These are phyloP conservation scores for Friedmanniomyces simplex DNA, from an alignment of 495 filamentous ascomycete genomes.

Conservation along the genomic window DNA sequence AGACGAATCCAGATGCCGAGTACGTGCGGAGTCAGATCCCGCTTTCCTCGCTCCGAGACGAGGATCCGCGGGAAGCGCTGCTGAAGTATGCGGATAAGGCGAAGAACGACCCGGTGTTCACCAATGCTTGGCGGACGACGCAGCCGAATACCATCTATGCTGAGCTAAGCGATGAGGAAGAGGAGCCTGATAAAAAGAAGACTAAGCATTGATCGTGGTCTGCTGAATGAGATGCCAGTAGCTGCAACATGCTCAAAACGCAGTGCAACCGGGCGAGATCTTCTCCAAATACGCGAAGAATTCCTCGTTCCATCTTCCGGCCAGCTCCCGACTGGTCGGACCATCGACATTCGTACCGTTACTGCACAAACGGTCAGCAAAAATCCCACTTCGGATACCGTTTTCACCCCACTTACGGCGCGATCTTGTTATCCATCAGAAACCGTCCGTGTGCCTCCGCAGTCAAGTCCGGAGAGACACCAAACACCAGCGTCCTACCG, in stretches of 20 bases:
- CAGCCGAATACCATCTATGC: constrained; percentile 90
- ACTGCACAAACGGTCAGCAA: neutral
- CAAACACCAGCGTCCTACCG: constrained; percentile 13
- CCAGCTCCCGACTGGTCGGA: constrained; percentile 7
- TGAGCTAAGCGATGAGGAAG: constrained; percentile 85
- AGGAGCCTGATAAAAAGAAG: constrained; percentile 34
- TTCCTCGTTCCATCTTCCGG: constrained; percentile 11
- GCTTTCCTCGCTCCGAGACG: constrained; percentile 87
- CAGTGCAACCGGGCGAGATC: constrained; percentile 15
- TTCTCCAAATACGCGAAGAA: constrained; percentile 17
- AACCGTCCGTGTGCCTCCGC: constrained; percentile 15
- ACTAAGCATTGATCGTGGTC: neutral
- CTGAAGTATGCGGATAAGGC: constrained; percentile 92
- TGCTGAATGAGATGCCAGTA: neutral
- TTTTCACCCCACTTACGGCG: neutral
- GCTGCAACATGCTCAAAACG: neutral
- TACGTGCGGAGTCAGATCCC: constrained; percentile 82
- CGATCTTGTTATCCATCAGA: constrained; percentile 16
- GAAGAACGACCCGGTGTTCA: constrained; percentile 88
- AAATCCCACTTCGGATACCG: neutral
- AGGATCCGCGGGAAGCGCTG: constrained; percentile 89
- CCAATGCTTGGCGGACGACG: constrained; percentile 81
- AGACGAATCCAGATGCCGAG: constrained; percentile 79
- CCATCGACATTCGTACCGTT: neutral
- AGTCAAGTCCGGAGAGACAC: constrained; percentile 12